A percentile compares a stretch with the other conserved stretches of the same genome.
phyloP scores from a whole-genome alignment of 169 alveolate species.

The Fabrea salina region DNA sequence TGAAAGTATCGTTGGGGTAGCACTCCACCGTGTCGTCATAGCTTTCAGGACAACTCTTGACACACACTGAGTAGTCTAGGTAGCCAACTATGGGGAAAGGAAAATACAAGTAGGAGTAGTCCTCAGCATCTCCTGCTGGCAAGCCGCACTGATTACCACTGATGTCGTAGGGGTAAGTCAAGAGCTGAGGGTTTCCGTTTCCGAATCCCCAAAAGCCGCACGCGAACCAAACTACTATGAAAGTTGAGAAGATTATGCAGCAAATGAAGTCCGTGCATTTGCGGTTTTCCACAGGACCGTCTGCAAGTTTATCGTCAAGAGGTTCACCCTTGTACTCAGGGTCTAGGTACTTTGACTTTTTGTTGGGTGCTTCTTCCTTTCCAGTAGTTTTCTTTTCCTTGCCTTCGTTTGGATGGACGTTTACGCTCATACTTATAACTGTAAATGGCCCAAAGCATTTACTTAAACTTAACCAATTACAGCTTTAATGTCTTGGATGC shows the following conservation, averaged over 20 bases:
- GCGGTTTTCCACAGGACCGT: constrained; percentile 76
- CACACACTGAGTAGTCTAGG: constrained; percentile 29
- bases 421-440: no score
- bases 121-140: constrained; percentile 24
- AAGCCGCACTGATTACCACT: constrained; percentile 54
- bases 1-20: neutral
- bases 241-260: constrained; percentile 60
- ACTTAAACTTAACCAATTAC: no score
- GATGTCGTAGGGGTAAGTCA: constrained; percentile 62
- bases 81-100: constrained; percentile 28
- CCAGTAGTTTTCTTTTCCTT: neutral
- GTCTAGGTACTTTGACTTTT: neutral
- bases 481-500: no score
- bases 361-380: neutral
- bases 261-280: constrained; percentile 73
- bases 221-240: constrained; percentile 53
- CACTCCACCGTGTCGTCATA: neutral
- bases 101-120: constrained; percentile 12
- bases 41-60: constrained; percentile 30
- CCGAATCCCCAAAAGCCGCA: constrained; percentile 58
- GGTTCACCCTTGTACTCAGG: constrained; percentile 27
- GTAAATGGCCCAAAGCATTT: no score
- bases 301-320: constrained; percentile 42
- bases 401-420: no score
- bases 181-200: constrained; percentile 64